These are phyloP conservation scores for Barnettozyma sucrosica DNA, from an alignment of 805 yeast species.

Conservation along the genomic window DNA sequence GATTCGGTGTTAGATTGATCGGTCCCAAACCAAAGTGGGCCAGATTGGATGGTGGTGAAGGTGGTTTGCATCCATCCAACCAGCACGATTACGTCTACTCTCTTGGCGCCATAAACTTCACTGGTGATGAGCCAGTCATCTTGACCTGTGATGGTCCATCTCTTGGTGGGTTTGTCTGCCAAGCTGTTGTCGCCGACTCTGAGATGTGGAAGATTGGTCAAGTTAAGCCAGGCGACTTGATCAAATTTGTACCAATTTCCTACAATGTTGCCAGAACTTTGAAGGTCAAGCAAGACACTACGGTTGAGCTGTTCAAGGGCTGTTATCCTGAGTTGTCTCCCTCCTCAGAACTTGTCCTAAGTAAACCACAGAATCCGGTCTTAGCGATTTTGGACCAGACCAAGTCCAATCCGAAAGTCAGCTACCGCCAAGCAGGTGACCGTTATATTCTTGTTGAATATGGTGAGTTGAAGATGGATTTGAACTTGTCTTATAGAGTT, in stretches of 20 bases:
- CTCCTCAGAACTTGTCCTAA: conserved; percentile 27
- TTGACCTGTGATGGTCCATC: conserved; percentile 97
- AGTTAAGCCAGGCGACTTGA: conserved; percentile 87
- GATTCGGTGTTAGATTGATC: conserved; percentile 90
- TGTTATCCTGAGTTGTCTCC: conserved; percentile 27
- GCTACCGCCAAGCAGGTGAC: conserved; percentile 96
- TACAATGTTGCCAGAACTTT: conserved; percentile 63
- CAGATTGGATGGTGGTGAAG: conserved; percentile 93
- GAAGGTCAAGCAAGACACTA: conserved; percentile 53
- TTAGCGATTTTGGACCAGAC: conserved; percentile 46
- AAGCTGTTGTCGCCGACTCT: conserved; percentile 91
- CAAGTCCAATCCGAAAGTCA: conserved; percentile 57
- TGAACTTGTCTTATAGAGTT: conserved; percentile 80
- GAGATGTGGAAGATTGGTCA: conserved; percentile 99
- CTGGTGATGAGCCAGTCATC: conserved; percentile 98
- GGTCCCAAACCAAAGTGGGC: conserved; percentile 99
- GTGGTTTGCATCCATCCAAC: conserved; percentile 97
- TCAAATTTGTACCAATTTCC: conserved; percentile 73
- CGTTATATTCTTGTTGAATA: conserved; percentile 87
- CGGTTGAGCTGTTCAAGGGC: conserved; percentile 41
- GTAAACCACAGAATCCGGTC: conserved; percentile 63
- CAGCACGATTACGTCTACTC: conserved; percentile 97
- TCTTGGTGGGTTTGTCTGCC: conserved; percentile 94
- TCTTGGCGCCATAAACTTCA: conserved; percentile 92
- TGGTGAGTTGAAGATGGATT: conserved; percentile 83